phyloP scores from a whole-genome alignment of 1,284 basidiomycete species.

The Schizopora paradoxa region DNA sequence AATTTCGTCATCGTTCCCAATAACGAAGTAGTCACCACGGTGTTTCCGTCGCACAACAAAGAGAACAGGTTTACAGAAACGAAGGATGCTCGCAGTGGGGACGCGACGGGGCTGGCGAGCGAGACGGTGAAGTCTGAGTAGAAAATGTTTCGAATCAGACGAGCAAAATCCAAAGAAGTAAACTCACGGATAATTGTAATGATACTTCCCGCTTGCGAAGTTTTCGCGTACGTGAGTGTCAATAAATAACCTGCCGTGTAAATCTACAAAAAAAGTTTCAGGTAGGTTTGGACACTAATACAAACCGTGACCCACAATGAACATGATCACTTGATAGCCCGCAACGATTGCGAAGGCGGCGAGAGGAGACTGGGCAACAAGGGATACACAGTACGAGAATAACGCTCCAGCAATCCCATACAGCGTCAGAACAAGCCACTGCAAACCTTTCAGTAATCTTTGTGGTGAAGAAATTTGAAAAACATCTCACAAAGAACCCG shows the following conservation, averaged over 20 bases:
- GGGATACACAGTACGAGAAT: slow-evolving; percentile 63
- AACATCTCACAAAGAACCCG: slow-evolving; percentile 56
- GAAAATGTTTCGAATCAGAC: not conserved
- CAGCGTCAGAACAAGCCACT: slow-evolving; percentile 69
- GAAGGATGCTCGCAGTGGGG: slow-evolving; percentile 57
- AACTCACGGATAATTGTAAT: slow-evolving; percentile 55
- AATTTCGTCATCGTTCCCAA: slow-evolving; percentile 54
- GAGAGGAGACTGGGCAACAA: slow-evolving; percentile 60
- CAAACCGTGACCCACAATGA: slow-evolving; percentile 42
- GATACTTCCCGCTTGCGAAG: slow-evolving; percentile 44
- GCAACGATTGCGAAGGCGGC: slow-evolving; percentile 71
- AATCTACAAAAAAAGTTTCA: slow-evolving; percentile 35
- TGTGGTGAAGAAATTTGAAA: slow-evolving; percentile 1
- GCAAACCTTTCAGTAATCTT: not conserved
- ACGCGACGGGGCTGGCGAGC: slow-evolving; percentile 62
- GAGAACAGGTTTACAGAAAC: slow-evolving; percentile 76
- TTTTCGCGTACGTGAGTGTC: slow-evolving; percentile 65
- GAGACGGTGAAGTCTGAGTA: slow-evolving; percentile 59
- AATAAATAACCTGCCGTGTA: slow-evolving; percentile 65
- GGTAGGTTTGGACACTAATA: not conserved
- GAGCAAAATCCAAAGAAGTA: not conserved
- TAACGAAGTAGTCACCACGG: slow-evolving; percentile 41
- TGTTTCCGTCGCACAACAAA: slow-evolving; percentile 60
- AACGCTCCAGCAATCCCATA: slow-evolving; percentile 67
- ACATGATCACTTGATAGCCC: slow-evolving; percentile 72